phyloP scores from a whole-genome alignment of 352 stramenopile genomes.

The Aphanomyces stellatus region DNA sequence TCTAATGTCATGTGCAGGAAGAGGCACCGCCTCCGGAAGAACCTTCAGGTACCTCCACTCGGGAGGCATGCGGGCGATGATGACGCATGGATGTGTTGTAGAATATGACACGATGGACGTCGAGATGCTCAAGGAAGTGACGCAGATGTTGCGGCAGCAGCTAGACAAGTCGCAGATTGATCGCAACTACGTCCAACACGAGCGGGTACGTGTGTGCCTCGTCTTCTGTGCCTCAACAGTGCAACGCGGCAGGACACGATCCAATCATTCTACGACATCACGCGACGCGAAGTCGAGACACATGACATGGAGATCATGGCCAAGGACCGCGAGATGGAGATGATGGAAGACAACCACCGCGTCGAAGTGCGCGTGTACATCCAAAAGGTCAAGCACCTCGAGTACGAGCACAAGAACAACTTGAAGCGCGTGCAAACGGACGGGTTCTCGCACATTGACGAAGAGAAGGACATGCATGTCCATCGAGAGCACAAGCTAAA shows the following conservation, averaged over 20 bases:
- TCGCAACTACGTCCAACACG: constrained; percentile 93
- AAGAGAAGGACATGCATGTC: constrained; percentile 63
- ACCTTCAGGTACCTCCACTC: constrained; percentile 43
- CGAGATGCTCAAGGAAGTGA: constrained; percentile 89
- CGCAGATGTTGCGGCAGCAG: constrained; percentile 88
- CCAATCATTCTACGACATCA: constrained; percentile 93
- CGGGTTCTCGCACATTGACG: constrained; percentile 50
- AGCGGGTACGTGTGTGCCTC: constrained; percentile 55
- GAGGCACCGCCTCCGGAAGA: constrained; percentile 57
- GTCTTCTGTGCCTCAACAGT: too few relatives aligned
- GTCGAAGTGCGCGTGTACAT: constrained; percentile 89
- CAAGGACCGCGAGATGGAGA: constrained; percentile 93
- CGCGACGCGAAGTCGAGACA: constrained; percentile 86
- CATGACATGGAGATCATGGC: constrained; percentile 85
- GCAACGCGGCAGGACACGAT: constrained; percentile 91
- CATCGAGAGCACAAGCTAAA: constrained; percentile 54
- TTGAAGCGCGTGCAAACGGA: constrained; percentile 78
- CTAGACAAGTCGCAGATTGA: constrained; percentile 87
- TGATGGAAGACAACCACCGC: constrained; percentile 93
- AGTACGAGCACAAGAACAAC: constrained; percentile 94
- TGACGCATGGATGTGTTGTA: too few relatives aligned
- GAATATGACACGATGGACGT: constrained; percentile 92
- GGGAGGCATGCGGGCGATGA: too few relatives aligned
- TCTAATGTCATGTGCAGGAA: constrained; percentile 26
- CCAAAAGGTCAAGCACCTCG: constrained; percentile 93